Base-by-base conservation (phyloP, 768 basidiomycete genomes). In the Mycena galericulata region DNA sequence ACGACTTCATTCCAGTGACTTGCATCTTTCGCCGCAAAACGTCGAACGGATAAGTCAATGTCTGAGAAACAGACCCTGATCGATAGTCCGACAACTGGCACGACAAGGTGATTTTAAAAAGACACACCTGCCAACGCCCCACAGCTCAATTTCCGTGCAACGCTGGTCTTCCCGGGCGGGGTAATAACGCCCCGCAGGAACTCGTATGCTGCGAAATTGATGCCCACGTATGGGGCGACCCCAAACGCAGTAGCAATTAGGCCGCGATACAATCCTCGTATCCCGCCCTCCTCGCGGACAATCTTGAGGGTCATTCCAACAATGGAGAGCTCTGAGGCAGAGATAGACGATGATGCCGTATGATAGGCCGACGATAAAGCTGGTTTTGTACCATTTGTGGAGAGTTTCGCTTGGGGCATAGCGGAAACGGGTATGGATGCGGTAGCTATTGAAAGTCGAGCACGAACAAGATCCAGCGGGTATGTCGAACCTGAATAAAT, bases 201-300 rank as follows among this genome's bases (percentile, higher is more conserved):
- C 79, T 99, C 97, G 75, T 98, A 98, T 30, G 95, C 84, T n/a
- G 95, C 93, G 78, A 98, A 98, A 78, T 98, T 98, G 77, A 97
- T 92, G 15, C 95, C 90, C 24, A 93, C 91, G 71, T 93, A 93
- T 4, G 97, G 97, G 18, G 96, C 96, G 43, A 98, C 95, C 4
- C 97, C 95, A 59, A 93, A 84, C 4, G 94, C 91, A 0, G 96
- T 98, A 15, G 96, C 89, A 14, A 93, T 81, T 38, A 97, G 77
- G 0, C 96, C 97, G 36, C 96, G 88, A 77, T 99, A 95, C 54
- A 99, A 81, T 7, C 90, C 97, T 55, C 89, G 86, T 15, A 97
- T 77, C 1, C 97, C 97, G 32, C 97, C 97, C 78, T 99, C 97
- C 74, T 97, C 97, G 29, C 89, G 86, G 82, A 96, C 88, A 54